Base-by-base conservation (phyloP, 306 rosid genomes). In the Sechiopsis laciniata region DNA sequence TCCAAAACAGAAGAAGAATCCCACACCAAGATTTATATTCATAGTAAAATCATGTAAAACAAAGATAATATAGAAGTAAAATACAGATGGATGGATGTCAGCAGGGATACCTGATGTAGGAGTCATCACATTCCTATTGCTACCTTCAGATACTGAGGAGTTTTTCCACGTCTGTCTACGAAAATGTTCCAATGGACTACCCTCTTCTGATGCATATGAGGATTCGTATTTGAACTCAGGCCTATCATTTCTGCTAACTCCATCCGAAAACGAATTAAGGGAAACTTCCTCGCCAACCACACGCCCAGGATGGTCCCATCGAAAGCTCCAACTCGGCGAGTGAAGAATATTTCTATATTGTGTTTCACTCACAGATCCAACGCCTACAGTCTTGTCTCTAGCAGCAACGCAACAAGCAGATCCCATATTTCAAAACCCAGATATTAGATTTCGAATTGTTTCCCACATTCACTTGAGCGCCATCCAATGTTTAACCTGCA, bases 311-410 rank as follows among this genome's bases (percentile, higher is more conserved):
- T 86, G 76, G 82, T 86, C 90, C 87, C 90, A 86, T 13, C 90
- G 84, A 66, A 86, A 86, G 80, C 90, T 86, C 90, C 90, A 86
- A 11, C 82, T 77, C 6, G 90, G 90, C 2, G 90, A 86, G 65
- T 80, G 45, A 55, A 84, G 77, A 55, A 86, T 68, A 77, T 86
- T 86, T 60, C 86, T 74, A 20, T 80, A 83, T 71, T 82, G 63
- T 62, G 77, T 76, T 71, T 86, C 90, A 64, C 79, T 78, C 26
- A 76, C 77, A 2, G 88, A 81, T 35, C 84, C 78, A 81, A 70
- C n/a, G n/a, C n/a, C n/a, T n/a, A n/a, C n/a, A 16, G 84, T 80
- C 81, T 84, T 86, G 64, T 86, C 88, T 70, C 80, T 86, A 46
- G 84, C 84, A 20, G 88, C 90, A n/a, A 86, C 86, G 53, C 90